A percentile compares a stretch with the other conserved stretches of the same genome.
Conservation (phyloP, 1,284 basidiomycete species). For the Melanopsichium pennsylvanicum region DNA sequence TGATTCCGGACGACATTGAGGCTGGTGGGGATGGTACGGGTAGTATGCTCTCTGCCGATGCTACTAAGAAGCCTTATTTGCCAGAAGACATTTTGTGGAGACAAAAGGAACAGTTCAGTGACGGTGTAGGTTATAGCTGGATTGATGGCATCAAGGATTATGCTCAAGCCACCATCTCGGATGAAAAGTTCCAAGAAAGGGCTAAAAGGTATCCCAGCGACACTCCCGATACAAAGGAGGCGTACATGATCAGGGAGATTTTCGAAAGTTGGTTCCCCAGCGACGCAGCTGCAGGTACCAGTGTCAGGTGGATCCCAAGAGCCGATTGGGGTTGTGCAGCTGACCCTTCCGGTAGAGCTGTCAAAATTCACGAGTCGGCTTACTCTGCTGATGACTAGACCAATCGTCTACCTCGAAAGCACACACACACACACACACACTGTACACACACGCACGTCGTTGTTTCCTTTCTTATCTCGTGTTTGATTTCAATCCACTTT, state of each 20-base stretch:
- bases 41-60: conserved; percentile 7
- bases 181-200: conserved; percentile 81
- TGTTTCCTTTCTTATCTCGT: too few relatives aligned
- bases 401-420: not conserved
- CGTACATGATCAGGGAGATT: conserved; percentile 90
- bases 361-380: conserved; percentile 93
- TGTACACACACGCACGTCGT: too few relatives aligned
- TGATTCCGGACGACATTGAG: conserved; percentile 78
- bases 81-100: conserved; percentile 95
- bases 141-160: conserved; percentile 98
- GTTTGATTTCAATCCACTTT: too few relatives aligned
- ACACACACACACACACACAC: too few relatives aligned
- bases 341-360: conserved; percentile 93
- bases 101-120: conserved; percentile 99
- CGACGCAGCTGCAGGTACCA: conserved; percentile 86
- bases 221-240: conserved; percentile 96
- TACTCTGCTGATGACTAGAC: conserved; percentile 69
- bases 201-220: conserved; percentile 80
- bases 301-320: conserved; percentile 72
- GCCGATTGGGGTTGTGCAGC: conserved; percentile 95
- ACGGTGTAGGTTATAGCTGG: conserved; percentile 99
- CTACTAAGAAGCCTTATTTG: conserved; percentile 75
- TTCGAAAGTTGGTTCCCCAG: conserved; percentile 82
- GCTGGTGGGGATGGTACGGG: conserved; percentile 42
- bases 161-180: conserved; percentile 78